A percentile compares a stretch with the other conserved stretches of the same genome.
phyloP scores from a whole-genome alignment of 1,139 yeast species.

The Arxiozyma bovina region DNA sequence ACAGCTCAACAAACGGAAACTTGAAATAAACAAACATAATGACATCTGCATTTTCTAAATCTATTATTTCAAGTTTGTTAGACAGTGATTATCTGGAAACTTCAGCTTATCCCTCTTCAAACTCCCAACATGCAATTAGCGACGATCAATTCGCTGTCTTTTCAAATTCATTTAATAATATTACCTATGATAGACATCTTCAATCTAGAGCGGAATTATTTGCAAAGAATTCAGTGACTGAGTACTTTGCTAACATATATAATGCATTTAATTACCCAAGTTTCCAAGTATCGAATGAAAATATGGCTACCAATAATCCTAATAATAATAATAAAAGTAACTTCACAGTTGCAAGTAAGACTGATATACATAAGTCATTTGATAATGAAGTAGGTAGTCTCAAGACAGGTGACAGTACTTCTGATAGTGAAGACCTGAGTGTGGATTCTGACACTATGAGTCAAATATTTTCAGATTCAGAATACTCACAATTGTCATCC shows the following conservation, averaged over 20 bases:
- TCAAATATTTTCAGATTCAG: background rate
- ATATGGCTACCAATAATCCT: background rate
- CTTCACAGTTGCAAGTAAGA: background rate
- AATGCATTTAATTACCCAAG: background rate
- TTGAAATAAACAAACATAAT: too few species aligned
- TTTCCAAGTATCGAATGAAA: background rate
- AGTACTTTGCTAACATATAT: slow-evolving; percentile 1
- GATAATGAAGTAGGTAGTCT: background rate
- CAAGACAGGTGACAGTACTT: background rate
- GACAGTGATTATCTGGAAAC: background rate
- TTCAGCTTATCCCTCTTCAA: background rate
- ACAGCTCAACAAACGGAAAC: background rate
- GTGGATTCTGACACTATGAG: background rate
- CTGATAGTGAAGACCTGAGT: background rate
- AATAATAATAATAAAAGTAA: too few species aligned
- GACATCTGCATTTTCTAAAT: background rate
- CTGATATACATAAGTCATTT: too few species aligned
- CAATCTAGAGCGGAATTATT: background rate
- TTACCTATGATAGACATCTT: background rate
- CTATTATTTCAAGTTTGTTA: background rate
- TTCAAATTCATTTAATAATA: background rate
- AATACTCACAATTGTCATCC: background rate
- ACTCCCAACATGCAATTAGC: too few species aligned
- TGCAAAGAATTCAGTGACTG: background rate
- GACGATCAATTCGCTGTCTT: background rate